Base-by-base conservation (phyloP, 2,329 filamentous ascomycete genomes). In the Fusarium continuum region DNA sequence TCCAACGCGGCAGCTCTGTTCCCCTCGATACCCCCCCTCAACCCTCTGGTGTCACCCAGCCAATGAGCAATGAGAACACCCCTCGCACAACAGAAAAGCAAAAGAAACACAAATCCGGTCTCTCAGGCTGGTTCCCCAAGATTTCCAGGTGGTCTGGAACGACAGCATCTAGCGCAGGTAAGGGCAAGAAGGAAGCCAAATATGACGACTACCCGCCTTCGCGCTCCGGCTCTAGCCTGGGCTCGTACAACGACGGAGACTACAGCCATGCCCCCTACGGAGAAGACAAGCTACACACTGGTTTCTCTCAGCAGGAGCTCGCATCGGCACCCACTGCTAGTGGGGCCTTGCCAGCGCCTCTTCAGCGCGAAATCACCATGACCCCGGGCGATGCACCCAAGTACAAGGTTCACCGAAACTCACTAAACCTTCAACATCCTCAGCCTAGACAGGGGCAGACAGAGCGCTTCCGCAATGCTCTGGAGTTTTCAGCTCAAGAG, bases 91-190 rank as follows among this genome's bases (percentile, higher is more conserved):
- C 85, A 2, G 89, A 92, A 6, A 92, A 91, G 77, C 85, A 86
- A 61, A 91, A 91, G 75, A 97, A 96, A 79, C 91, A 96, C 79
- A 96, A 96, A 75, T 94, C 92, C 1, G 90, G 88, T 55, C 95
- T 92, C 1, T 92, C 91, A 0, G 82, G 85, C 46, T 88, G 87
- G 82, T 91, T 96, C 61, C 93, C 93, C 20, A 97, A 96, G 80
- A 93, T 97, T 62, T 98, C 95, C 6, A 87, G 95, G 36, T 99
- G 95, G 95, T 98, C 94, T 0, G 95, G 96, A 78, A 98, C 94
- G 3, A 99, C 95, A 0, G 86, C 93, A 5, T 97, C 93, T 1
- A 96, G 92, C 59, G 88, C 93, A 36, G 89, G 91, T 38, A 90
- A 90, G 68, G 82, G 81, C 38, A 82, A 81, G 72, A 86, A 84